phyloP scores from a whole-genome alignment of 2,329 filamentous ascomycete species.

The Chaetothyriales sp. region DNA sequence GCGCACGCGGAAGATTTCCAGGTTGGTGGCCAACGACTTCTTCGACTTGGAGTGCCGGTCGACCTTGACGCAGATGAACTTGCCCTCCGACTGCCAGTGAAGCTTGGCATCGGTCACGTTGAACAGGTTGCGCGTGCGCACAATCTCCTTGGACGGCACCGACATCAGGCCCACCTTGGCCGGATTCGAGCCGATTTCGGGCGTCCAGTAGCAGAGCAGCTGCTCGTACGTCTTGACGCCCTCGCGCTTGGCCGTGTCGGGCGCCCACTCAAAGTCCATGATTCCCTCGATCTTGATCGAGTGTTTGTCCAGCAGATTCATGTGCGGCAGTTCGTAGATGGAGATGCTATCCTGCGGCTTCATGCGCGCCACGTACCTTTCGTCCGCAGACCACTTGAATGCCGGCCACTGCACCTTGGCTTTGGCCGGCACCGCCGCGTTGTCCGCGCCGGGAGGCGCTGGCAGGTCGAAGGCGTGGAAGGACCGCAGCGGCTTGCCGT shows the following conservation, averaged over 20 bases:
- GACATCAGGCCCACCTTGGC: constrained; percentile 95
- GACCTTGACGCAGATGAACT: constrained; percentile 96
- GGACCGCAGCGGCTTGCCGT: constrained; percentile 76
- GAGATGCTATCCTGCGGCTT: constrained; percentile 79
- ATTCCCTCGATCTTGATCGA: constrained; percentile 94
- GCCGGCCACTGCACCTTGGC: constrained; percentile 96
- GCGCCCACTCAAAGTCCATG: constrained; percentile 96
- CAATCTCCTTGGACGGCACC: constrained; percentile 84
- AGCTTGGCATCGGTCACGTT: constrained; percentile 95
- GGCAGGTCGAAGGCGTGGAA: constrained; percentile 75
- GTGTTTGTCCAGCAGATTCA: constrained; percentile 81
- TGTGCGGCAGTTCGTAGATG: constrained; percentile 75
- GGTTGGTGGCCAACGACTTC: constrained; percentile 90
- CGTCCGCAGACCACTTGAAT: constrained; percentile 98
- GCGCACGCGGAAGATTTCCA: constrained; percentile 93
- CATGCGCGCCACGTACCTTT: constrained; percentile 91
- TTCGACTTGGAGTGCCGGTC: constrained; percentile 98
- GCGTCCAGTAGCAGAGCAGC: constrained; percentile 96
- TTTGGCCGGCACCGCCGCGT: constrained; percentile 56
- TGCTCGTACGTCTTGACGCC: constrained; percentile 88
- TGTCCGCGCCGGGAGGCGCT: constrained; percentile 42
- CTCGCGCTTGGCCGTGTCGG: constrained; percentile 66
- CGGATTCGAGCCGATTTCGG: constrained; percentile 93
- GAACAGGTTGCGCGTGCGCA: constrained; percentile 92
- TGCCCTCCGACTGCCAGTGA: constrained; percentile 92